Conservation (phyloP, 768 basidiomycete genomes). For the Termitomyces sp. region DNA sequence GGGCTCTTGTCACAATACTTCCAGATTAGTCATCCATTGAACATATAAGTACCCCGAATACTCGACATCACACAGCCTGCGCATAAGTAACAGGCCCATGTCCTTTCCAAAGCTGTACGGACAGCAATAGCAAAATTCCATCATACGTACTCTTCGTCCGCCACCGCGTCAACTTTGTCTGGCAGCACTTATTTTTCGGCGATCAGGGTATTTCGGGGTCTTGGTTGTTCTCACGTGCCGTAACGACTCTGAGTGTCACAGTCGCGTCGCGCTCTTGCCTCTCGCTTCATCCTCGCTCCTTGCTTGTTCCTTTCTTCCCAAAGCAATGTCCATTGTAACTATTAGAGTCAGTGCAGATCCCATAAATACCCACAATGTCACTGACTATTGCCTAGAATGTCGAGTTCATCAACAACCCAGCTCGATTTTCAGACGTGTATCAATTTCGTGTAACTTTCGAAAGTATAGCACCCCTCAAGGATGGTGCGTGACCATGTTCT, state of each 20-base stretch:
- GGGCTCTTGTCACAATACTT: neutral
- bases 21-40: slow-evolving; percentile 13
- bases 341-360: slow-evolving; percentile 49
- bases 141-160: neutral
- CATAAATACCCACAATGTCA: neutral
- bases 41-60: slow-evolving; percentile 13
- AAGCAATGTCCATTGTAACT: slow-evolving; percentile 64
- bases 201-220: slow-evolving; percentile 12
- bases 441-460: slow-evolving; percentile 96
- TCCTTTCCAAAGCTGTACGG: neutral
- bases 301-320: slow-evolving; percentile 4
- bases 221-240: slow-evolving; percentile 12
- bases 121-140: neutral
- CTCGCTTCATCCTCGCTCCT: slow-evolving; percentile 5
- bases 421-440: slow-evolving; percentile 88
- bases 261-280: slow-evolving; percentile 21
- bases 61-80: slow-evolving; percentile 8
- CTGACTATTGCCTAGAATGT: slow-evolving; percentile 53
- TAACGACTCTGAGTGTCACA: slow-evolving; percentile 10
- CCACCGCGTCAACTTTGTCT: neutral
- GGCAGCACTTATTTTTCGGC: neutral
- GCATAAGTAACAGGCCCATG: neutral
- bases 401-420: slow-evolving; percentile 91
- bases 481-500: slow-evolving; percentile 48
- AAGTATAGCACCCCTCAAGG: slow-evolving; percentile 87